Percentiles rank a stretch among this genome's conserved stretches.
Evolutionary conservation across 225 moss, liverwort and hornwort species (phyloP).

Genomic region (Anthoceros angustus): DNA sequence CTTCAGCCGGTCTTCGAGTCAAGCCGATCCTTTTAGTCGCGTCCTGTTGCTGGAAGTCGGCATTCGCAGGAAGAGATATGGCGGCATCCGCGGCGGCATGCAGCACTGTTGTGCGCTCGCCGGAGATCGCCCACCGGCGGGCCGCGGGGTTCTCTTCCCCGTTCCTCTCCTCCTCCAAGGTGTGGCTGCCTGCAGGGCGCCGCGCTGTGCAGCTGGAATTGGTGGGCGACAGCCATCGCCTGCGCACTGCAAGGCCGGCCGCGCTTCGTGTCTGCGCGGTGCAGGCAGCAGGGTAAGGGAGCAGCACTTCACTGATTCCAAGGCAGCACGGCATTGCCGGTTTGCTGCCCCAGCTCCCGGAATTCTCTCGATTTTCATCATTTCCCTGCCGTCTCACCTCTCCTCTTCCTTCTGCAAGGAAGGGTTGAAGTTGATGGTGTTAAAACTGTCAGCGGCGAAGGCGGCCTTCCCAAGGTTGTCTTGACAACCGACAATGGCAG

Average conservation of each 20-base stretch:
- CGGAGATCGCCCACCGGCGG: not conserved
- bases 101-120: not conserved
- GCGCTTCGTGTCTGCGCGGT: not conserved
- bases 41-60: no score
- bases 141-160: not conserved
- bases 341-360: no score
- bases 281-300: not conserved
- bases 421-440: slow-evolving; percentile 50
- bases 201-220: not conserved
- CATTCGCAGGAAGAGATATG: not conserved
- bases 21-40: no score
- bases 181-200: not conserved
- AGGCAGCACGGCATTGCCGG: no score
- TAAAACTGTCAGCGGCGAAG: slow-evolving; percentile 54
- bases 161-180: not conserved
- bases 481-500: slow-evolving; percentile 66
- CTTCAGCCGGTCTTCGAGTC: no score
- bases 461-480: slow-evolving; percentile 68
- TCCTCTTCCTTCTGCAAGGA: not conserved
- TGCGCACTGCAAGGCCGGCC: not conserved
- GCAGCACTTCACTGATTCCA: no score
- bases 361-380: no score
- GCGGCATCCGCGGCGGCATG: not conserved
- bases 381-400: not conserved
- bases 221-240: not conserved